A percentile compares a stretch with the other conserved stretches of the same genome.
Evolutionary conservation across 2,329 filamentous ascomycete species (phyloP).

Genomic region (Xylaria multiplex): DNA sequence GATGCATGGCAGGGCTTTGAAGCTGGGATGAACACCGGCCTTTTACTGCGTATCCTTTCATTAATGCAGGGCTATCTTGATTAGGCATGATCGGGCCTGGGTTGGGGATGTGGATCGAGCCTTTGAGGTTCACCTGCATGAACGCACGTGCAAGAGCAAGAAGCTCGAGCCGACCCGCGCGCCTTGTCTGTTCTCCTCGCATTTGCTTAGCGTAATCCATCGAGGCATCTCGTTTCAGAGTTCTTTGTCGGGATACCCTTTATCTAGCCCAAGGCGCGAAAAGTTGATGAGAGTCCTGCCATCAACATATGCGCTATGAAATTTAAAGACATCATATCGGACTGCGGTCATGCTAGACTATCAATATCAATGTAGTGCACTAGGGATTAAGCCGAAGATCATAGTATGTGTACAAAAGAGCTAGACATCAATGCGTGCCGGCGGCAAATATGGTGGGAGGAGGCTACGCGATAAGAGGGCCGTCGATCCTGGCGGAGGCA

Average conservation of each 20-base stretch:
- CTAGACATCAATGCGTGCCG: not conserved
- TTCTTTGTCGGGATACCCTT: not conserved
- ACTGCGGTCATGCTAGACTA: not conserved
- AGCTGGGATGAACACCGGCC: constrained; percentile 26
- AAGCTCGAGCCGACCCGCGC: constrained; percentile 30
- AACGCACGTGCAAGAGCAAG: constrained; percentile 28
- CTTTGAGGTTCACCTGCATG: constrained; percentile 25
- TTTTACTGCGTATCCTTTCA: constrained; percentile 2
- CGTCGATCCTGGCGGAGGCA: not conserved
- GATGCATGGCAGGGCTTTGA: constrained; percentile 15
- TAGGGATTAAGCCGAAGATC: not conserved
- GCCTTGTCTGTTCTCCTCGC: constrained; percentile 1
- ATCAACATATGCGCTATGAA: not conserved
- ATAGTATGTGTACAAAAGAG: constrained; percentile 2
- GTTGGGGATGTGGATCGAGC: constrained; percentile 22
- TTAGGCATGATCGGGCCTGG: constrained; percentile 25
- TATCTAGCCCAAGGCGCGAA: not conserved
- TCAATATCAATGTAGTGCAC: not conserved
- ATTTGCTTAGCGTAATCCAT: constrained; percentile 3
- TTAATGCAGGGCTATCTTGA: constrained; percentile 2
- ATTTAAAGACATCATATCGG: constrained; percentile 3
- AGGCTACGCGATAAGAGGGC: not conserved
- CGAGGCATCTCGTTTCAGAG: not conserved
- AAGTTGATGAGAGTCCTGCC: not conserved
- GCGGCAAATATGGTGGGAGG: not conserved